phyloP scores from a whole-genome alignment of 1,139 yeast genomes.

The Yamadazyma triangularis region DNA sequence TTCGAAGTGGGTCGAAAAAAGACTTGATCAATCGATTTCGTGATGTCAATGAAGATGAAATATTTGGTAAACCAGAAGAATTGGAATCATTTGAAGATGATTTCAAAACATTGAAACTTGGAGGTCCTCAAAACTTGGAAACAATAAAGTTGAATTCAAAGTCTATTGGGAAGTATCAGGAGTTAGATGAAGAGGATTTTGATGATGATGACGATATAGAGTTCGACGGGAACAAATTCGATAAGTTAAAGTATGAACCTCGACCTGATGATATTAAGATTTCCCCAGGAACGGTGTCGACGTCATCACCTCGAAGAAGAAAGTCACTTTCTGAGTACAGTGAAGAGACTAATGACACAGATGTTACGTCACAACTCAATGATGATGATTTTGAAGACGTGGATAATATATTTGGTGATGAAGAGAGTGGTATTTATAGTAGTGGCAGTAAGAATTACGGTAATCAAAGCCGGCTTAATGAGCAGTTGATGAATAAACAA shows the following conservation, averaged over 20 bases:
- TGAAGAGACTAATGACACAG: conserved; percentile 36
- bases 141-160: conserved; percentile 8
- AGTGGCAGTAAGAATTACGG: conserved; percentile 1
- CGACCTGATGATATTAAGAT: background rate
- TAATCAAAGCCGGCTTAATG: conserved; percentile 13
- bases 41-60: conserved; percentile 19
- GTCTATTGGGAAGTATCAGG: background rate
- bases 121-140: conserved; percentile 13
- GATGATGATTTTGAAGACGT: conserved; percentile 42
- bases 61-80: conserved; percentile 25
- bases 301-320: conserved; percentile 8
- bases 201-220: conserved; percentile 10
- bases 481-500: conserved; percentile 20
- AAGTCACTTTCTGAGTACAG: conserved; percentile 32
- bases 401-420: conserved; percentile 36
- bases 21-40: background rate
- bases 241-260: conserved; percentile 2
- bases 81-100: conserved; percentile 13
- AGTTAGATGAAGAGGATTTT: conserved; percentile 8
- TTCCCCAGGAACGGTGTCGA: conserved; percentile 8
- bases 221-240: conserved; percentile 5
- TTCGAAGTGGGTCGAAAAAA: background rate
- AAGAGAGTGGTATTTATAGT: conserved; percentile 32
- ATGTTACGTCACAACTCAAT: conserved; percentile 35
- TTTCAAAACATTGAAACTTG: conserved; percentile 22